Evolutionary conservation across 2,329 filamentous ascomycete species (phyloP), one percentile per base, ranked within the genome.

Genomic region (Sporothrix pseudoabietina): DNA sequence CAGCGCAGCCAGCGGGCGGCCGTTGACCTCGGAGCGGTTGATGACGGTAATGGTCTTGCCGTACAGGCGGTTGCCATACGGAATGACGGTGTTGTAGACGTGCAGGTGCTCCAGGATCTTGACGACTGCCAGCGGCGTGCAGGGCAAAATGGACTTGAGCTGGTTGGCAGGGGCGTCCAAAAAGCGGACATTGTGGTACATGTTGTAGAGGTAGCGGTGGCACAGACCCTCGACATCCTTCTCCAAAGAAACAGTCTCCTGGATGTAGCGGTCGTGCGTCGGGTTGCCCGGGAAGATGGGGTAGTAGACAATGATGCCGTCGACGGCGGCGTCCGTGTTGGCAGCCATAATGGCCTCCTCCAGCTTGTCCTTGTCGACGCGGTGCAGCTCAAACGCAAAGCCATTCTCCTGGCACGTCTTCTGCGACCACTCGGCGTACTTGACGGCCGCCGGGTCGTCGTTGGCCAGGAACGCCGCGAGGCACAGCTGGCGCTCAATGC

Each of bases 101-200:
- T 96, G 92, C 75, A 98, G 87, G 82, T 97, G 91, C 84, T 99
- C 96, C 75, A 99, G 87, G 77, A 98, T 97, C 87, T 99, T 99
- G 85, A 98, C 93, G 74, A 97, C 92, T 35, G 96, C 96, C 32
- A 99, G 88, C 19, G 96, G 96, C 2, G 96, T 99, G 86, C 96
- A 99, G 5, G 96, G 96, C 71, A 99, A 85, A 77, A 98, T 93
- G 68, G 92, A 97, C 85, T 99, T 98, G 82, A 93, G 92, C 74
- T 85, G 86, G 81, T 94, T 92, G 59, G 86, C 82, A 4, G 91
- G 91, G 32, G 90, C 85, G 82, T 99, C 96, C 73, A 99, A 87
- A 85, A 94, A 98, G 77, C 96, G 93, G 78, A 97, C 89, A 84
- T 99, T 99, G 86, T 98, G 93, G 84, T 98, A 99, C 94, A 99